Base-by-base conservation (phyloP, 2,329 filamentous ascomycete genomes). In the Coniosporium tulheliwenetii region DNA sequence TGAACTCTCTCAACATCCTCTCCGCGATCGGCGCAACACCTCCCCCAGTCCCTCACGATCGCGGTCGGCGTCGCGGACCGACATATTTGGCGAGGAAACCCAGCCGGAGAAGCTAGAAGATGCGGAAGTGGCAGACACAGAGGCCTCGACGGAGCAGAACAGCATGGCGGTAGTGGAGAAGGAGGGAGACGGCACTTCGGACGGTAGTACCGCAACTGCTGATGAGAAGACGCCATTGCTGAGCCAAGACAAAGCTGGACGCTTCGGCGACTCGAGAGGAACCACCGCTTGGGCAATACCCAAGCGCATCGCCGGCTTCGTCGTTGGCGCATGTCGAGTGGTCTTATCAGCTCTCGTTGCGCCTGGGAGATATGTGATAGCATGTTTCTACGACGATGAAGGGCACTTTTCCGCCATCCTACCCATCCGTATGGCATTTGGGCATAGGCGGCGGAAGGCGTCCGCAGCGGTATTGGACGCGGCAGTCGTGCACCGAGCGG, bases 1-100 rank as follows among this genome's bases (percentile, higher is more conserved):
- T 95, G 89, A 95, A 95, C 78, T 93, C 87, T 55, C 71, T 94
- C 69, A 93, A 91, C 67, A 85, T 94, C 61, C 77, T 95, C 61
- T 91, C 85, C 56, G 78, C 84, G 59, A 74, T 78, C 56, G 73
- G 74, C 56, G 69, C 67, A 56, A 70, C 71, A 48, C 66, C 71
- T 48, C 63, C 63, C 58, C 70, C 40, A 61, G 59, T 41, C 64
- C 65, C 43, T 56, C 63, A 43, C 69, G 71, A 47, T 69, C 70
- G 45, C 69, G 72, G 50, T 69, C 70, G 46, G 63, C 62, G 46
- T 74, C 70, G 33, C 64, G 34, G 45, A 41, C 33, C 39, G 42
- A 36, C 37, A 10, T 31, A 16, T 14, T 37, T 33, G 38, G 42
- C 33, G 3, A 40, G 29, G 26, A 37, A 36, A 37, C 5, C 10